Base-by-base conservation (phyloP, 345 rosid genomes). In the Odontarrhena argentea region DNA sequence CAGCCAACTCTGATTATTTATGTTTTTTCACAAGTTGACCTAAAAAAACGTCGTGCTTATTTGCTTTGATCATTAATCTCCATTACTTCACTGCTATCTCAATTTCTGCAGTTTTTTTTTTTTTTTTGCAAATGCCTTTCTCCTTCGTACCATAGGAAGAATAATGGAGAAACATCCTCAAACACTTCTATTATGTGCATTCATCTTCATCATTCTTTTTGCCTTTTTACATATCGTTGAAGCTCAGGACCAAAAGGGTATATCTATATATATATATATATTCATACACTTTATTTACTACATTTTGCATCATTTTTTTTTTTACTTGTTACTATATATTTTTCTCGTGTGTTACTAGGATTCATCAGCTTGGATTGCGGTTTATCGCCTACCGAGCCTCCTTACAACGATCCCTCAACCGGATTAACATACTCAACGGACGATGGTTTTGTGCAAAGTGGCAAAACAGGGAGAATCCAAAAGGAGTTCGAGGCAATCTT, bases 311-410 rank as follows among this genome's bases (percentile, higher is more conserved):
- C 8, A 9, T 8, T 8, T 2, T 15, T 8, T 8, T 49, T 12
- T 24, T 48, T 18, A 25, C 18, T 46, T 48, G 2, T 11, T 60
- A 24, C 32, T 2, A 43, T n/a, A 24, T 40, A 61, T 51, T 45
- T 51, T 6, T 8, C 41, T 42, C 43, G 7, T 45, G 36, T 52
- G 12, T 43, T 53, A 60, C 11, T 62, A 74, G 77, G 77, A 18
- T 74, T 74, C 64, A 67, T 68, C 30, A 74, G 69, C 36, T 67
- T 74, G 69, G 77, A 67, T 60, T 74, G 77, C 7, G 77, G 74
- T 3, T 14, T 32, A 51, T 26, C 37, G 9, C 53, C 68, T 22
- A 61, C 32, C 44, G 58, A 60, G 44, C 51, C 22, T 30, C 32
- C 73, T 40, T 68, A 67, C 38, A 53, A 38, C 38, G 69, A 74